Evolutionary conservation across 2,329 filamentous ascomycete genomes (phyloP).

Genomic region (Ophiocordyceps unilateralis): DNA sequence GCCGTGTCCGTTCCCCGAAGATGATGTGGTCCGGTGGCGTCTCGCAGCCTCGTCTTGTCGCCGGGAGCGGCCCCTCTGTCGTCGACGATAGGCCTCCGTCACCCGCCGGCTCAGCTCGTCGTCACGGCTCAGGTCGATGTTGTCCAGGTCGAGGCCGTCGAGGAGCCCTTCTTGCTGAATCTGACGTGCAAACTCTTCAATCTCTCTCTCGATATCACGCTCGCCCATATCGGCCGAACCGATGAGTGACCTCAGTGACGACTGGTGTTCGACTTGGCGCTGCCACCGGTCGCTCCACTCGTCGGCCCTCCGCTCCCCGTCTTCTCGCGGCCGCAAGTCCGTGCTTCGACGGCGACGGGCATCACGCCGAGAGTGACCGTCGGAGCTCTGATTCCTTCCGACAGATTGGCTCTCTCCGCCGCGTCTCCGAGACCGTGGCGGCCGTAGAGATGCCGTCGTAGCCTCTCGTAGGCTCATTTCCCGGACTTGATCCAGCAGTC

Average conservation of each 20-base stretch:
- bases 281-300: conserved; percentile 28
- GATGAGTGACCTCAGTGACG: conserved; percentile 70
- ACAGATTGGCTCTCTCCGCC: conserved; percentile 18
- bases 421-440: conserved; percentile 12
- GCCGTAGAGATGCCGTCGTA: conserved; percentile 29
- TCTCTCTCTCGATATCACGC: conserved; percentile 69
- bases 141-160: conserved; percentile 77
- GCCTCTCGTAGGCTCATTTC: conserved; percentile 57
- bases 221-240: conserved; percentile 63
- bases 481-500: conserved; percentile 53
- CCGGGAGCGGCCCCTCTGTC: conserved; percentile 47
- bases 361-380: conserved; percentile 7
- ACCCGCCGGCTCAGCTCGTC: conserved; percentile 84
- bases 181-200: conserved; percentile 76
- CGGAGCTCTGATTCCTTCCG: conserved; percentile 13
- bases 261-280: conserved; percentile 70
- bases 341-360: conserved; percentile 9
- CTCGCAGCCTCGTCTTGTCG: conserved; percentile 17
- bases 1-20: conserved; percentile 26
- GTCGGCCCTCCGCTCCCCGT: conserved; percentile 13
- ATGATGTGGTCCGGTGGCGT: conserved; percentile 24
- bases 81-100: conserved; percentile 67
- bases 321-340: conserved; percentile 19
- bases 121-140: conserved; percentile 67
- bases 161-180: conserved; percentile 76